Percentiles rank a stretch among this genome's conserved stretches.
phyloP scores from a whole-genome alignment of 768 basidiomycete genomes.

The Trametes maxima region DNA sequence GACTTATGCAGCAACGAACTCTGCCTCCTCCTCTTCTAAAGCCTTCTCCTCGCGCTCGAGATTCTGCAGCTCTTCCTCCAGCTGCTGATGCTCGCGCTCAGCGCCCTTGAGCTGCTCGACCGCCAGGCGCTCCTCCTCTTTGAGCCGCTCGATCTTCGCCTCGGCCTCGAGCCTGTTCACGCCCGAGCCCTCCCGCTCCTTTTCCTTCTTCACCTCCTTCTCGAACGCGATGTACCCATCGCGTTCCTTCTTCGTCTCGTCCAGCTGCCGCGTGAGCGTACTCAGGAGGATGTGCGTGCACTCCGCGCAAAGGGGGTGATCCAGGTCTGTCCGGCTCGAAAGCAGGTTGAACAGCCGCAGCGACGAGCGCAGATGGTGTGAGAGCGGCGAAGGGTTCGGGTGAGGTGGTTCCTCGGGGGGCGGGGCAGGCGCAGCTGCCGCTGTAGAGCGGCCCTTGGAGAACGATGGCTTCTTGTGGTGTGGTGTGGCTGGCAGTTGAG shows the following conservation, averaged over 20 bases:
- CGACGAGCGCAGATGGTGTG: conserved; percentile 77
- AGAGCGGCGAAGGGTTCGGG: conserved; percentile 70
- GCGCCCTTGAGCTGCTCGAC: conserved; percentile 75
- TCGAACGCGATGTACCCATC: conserved; percentile 95
- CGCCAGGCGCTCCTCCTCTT: conserved; percentile 65
- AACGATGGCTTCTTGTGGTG: conserved; percentile 46
- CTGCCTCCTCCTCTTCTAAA: conserved; percentile 82
- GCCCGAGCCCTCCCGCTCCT: conserved; percentile 65
- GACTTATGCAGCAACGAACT: conserved; percentile 49
- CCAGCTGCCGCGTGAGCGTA: conserved; percentile 76
- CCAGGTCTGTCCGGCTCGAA: conserved; percentile 76
- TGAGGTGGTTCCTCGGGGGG: conserved; percentile 50
- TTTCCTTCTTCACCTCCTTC: conserved; percentile 81
- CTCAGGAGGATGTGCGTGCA: conserved; percentile 84
- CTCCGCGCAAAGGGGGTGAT: conserved; percentile 94
- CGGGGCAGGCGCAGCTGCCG: conserved; percentile 31
- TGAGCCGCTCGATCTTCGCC: conserved; percentile 72
- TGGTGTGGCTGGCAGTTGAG: conserved; percentile 46
- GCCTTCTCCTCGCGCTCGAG: conserved; percentile 78
- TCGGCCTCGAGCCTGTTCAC: conserved; percentile 65
- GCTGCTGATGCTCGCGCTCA: conserved; percentile 73
- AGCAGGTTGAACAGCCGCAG: conserved; percentile 75
- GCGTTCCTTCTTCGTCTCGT: conserved; percentile 88
- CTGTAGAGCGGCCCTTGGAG: conserved; percentile 38
- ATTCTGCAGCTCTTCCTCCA: conserved; percentile 70